Conservation (phyloP, 208 protist species). For the Porcisia deanei region DNA sequence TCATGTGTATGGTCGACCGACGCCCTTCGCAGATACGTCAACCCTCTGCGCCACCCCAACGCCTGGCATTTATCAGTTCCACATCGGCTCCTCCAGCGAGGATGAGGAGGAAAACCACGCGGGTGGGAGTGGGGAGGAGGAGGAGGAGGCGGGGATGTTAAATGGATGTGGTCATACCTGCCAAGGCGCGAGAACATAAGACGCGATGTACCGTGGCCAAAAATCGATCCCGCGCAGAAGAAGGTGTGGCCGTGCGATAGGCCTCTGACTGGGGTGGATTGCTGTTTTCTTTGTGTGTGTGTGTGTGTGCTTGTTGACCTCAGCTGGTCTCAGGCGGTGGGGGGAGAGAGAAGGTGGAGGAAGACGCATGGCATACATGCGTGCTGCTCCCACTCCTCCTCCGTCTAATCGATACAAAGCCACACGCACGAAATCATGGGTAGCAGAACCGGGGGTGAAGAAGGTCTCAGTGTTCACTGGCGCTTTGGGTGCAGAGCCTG, state of each 20-base stretch:
- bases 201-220: neutral
- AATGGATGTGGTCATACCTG: neutral
- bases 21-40: neutral
- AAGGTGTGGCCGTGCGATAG: neutral
- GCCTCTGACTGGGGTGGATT: neutral
- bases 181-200: neutral
- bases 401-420: neutral
- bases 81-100: conserved; percentile 30
- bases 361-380: too few relatives aligned
- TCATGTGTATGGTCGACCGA: neutral
- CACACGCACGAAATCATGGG: neutral
- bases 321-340: too few relatives aligned
- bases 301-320: too few relatives aligned
- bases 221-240: neutral
- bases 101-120: neutral
- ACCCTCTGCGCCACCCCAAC: neutral
- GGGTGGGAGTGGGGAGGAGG: too few relatives aligned
- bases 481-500: neutral
- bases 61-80: conserved; percentile 23
- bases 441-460: neutral
- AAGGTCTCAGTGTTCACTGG: neutral
- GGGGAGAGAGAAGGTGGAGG: too few relatives aligned
- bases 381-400: too few relatives aligned
- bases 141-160: neutral
- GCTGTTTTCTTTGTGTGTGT: neutral